Percentiles rank a stretch among this genome's conserved stretches.
Conservation (phyloP, 169 alveolate genomes). For the Nephromyces sp. region DNA sequence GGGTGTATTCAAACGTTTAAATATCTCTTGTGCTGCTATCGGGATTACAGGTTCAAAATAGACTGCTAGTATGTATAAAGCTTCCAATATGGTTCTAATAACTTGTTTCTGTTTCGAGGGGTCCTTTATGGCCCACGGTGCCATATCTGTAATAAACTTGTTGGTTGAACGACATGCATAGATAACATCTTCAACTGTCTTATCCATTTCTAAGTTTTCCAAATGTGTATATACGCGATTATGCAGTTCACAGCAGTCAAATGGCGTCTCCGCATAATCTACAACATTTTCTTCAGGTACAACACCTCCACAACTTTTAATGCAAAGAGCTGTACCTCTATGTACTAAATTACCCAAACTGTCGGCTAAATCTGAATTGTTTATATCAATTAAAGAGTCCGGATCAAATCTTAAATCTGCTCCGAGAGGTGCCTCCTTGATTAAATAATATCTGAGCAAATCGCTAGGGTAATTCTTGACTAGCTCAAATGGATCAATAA, state of each 20-base stretch:
- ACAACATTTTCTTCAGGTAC: slow-evolving; percentile 8
- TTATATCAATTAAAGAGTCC: slow-evolving; percentile 21
- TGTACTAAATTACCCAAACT: slow-evolving; percentile 52
- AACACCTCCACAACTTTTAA: slow-evolving; percentile 13
- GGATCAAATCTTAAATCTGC: slow-evolving; percentile 24
- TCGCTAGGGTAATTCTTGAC: slow-evolving; percentile 22
- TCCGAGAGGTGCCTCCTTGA: slow-evolving; percentile 29
- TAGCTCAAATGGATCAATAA: slow-evolving; percentile 35
- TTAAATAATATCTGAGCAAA: slow-evolving; percentile 40
- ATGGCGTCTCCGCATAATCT: slow-evolving; percentile 3
- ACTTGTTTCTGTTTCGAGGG: slow-evolving; percentile 14
- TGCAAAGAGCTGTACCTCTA: slow-evolving; percentile 46
- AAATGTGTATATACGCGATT: neutral
- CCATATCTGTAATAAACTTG: slow-evolving; percentile 67
- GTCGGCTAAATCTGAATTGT: slow-evolving; percentile 29
- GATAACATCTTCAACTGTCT: slow-evolving; percentile 52
- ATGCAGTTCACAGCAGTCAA: neutral
- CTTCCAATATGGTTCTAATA: slow-evolving; percentile 72
- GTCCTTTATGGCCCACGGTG: slow-evolving; percentile 64
- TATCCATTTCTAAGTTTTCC: slow-evolving; percentile 21
- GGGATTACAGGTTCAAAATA: slow-evolving; percentile 73
- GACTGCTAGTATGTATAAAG: slow-evolving; percentile 71
- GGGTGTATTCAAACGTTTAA: slow-evolving; percentile 55
- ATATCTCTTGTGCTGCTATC: slow-evolving; percentile 56
- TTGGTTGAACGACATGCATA: slow-evolving; percentile 61